A percentile compares a stretch with the other conserved stretches of the same genome.
Conservation (phyloP, 1,284 basidiomycete species). For the Cryptococcus wingfieldii region DNA sequence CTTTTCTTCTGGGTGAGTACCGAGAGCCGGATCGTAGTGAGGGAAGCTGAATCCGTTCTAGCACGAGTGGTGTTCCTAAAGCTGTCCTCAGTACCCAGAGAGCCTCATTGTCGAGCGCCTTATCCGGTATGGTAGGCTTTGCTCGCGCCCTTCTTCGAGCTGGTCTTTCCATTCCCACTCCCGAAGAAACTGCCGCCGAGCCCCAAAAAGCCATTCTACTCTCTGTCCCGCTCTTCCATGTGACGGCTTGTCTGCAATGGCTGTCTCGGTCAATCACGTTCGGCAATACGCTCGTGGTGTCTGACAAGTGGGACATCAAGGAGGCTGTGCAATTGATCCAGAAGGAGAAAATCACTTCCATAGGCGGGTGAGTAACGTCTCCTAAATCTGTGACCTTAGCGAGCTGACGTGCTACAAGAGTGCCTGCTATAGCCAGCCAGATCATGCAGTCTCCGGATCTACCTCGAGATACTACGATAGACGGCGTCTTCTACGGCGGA, state of each 20-base stretch:
- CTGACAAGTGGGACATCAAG: conserved; percentile 31
- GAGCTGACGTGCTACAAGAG: conserved; percentile 18
- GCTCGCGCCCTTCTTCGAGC: conserved; percentile 34
- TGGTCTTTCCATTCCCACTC: conserved; percentile 25
- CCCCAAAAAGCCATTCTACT: conserved; percentile 33
- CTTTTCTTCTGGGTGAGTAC: conserved; percentile 39
- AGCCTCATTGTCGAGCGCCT: conserved; percentile 34
- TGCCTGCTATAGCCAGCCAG: conserved; percentile 38
- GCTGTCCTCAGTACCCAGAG: conserved; percentile 42
- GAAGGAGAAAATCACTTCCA: conserved; percentile 30
- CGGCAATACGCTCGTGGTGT: conserved; percentile 39
- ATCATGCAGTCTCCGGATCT: conserved; percentile 35
- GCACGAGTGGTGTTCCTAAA: conserved; percentile 38
- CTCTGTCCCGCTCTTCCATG: conserved; percentile 45
- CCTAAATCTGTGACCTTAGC: background rate
- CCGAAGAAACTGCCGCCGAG: conserved; percentile 13
- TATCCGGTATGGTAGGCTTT: conserved; percentile 12
- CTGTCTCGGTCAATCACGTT: conserved; percentile 34
- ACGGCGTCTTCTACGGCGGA: conserved; percentile 41
- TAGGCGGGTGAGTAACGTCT: conserved; percentile 35
- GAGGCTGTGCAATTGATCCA: conserved; percentile 33
- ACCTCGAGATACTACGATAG: conserved; percentile 23
- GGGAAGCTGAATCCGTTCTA: background rate
- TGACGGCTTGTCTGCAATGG: conserved; percentile 42
- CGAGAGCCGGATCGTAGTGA: background rate